Conservation (phyloP, 1,284 basidiomycete genomes). For the Fomitopsis pinicola region DNA sequence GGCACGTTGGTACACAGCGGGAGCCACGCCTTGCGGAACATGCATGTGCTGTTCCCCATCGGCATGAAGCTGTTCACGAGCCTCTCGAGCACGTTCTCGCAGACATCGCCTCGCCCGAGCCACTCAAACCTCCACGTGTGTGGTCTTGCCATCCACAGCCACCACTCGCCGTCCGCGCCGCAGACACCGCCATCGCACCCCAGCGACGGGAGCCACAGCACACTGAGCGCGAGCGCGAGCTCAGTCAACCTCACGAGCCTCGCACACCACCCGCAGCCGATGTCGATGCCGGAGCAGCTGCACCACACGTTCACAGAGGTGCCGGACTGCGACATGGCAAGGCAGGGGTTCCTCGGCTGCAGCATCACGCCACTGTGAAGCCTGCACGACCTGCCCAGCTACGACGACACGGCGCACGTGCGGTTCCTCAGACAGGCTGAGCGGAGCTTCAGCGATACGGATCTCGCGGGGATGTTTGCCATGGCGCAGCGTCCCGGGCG, state of each 20-base stretch:
- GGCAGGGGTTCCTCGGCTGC: slow-evolving; percentile 77
- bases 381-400: slow-evolving; percentile 72
- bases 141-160: not conserved
- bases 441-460: slow-evolving; percentile 26
- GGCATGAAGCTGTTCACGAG: slow-evolving; percentile 60
- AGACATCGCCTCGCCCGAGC: slow-evolving; percentile 30
- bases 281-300: slow-evolving; percentile 38
- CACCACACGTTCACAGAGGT: slow-evolving; percentile 69
- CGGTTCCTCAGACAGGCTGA: slow-evolving; percentile 10
- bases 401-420: slow-evolving; percentile 52
- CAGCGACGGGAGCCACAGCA: no score
- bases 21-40: slow-evolving; percentile 43
- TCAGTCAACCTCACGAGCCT: slow-evolving; percentile 14
- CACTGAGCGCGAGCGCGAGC: slow-evolving; percentile 14
- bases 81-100: slow-evolving; percentile 31
- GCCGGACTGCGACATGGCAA: slow-evolving; percentile 72
- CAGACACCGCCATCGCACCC: slow-evolving; percentile 6
- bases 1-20: slow-evolving; percentile 51
- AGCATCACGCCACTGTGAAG: slow-evolving; percentile 82
- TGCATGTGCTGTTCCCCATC: slow-evolving; percentile 51
- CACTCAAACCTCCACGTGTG: slow-evolving; percentile 28
- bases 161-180: not conserved
- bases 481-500: slow-evolving; percentile 6
- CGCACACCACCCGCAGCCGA: slow-evolving; percentile 21
- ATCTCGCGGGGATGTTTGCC: slow-evolving; percentile 23